A percentile compares a stretch with the other conserved stretches of the same genome.
Conservation (phyloP, 352 stramenopile species). For the Phytophthora pinifolia region DNA sequence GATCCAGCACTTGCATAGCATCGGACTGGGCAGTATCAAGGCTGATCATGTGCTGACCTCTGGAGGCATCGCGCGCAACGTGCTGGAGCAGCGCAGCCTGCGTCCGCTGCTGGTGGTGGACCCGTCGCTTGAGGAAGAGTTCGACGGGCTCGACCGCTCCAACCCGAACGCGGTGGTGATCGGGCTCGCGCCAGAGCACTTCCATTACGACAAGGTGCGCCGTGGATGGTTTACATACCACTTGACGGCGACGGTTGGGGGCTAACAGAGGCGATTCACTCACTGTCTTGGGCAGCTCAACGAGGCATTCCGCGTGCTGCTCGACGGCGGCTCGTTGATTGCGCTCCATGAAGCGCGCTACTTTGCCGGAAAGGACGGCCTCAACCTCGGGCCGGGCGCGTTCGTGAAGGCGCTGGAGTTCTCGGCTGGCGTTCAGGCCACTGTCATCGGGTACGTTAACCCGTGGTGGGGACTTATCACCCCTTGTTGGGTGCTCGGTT, state of each 20-base stretch:
- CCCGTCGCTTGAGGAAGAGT: slow-evolving; percentile 46
- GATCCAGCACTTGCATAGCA: slow-evolving; percentile 47
- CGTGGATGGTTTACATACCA: neutral
- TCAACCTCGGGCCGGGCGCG: slow-evolving; percentile 53
- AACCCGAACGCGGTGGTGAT: slow-evolving; percentile 66
- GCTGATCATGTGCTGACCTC: slow-evolving; percentile 47
- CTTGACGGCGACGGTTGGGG: neutral
- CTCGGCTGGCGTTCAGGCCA: slow-evolving; percentile 38
- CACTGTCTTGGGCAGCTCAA: slow-evolving; percentile 42
- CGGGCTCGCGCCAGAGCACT: slow-evolving; percentile 45
- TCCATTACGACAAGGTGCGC: slow-evolving; percentile 56
- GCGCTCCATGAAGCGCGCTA: slow-evolving; percentile 57
- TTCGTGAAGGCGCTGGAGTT: slow-evolving; percentile 63
- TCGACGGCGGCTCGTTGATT: slow-evolving; percentile 51
- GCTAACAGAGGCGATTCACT: too few relatives aligned
- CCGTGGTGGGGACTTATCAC: too few relatives aligned
- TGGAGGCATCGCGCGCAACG: slow-evolving; percentile 37
- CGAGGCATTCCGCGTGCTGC: slow-evolving; percentile 50
- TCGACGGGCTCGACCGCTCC: slow-evolving; percentile 34
- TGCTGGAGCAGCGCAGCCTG: slow-evolving; percentile 38
- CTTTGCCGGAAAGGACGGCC: slow-evolving; percentile 45
- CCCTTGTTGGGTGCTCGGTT: neutral
- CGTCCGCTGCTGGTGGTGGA: slow-evolving; percentile 51
- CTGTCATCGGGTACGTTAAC: slow-evolving; percentile 41
- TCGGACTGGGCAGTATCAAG: slow-evolving; percentile 43